Conservation (phyloP, 108 stramenopile genomes). For the Skeletonema grethae region DNA sequence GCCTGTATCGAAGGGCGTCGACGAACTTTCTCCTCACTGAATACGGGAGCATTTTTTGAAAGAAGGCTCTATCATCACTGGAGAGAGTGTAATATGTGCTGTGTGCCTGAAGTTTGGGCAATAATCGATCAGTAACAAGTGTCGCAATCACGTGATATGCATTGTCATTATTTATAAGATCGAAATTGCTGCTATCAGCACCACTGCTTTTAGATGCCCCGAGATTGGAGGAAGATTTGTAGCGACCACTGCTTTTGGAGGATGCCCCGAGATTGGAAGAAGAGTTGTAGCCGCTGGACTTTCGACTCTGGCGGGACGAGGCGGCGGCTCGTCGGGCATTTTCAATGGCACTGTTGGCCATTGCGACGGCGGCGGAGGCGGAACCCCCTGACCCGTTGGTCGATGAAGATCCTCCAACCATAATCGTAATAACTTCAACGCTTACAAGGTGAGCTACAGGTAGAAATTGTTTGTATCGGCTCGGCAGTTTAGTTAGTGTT, state of each 20-base stretch:
- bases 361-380: conserved; percentile 47
- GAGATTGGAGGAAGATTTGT: not conserved
- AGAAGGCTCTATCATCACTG: conserved; percentile 50
- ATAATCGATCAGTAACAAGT: conserved; percentile 58
- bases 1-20: conserved; percentile 63
- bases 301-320: conserved; percentile 20
- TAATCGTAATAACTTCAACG: not conserved
- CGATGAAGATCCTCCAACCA: not conserved
- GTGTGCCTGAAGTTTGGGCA: conserved; percentile 37
- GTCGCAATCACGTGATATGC: conserved; percentile 75
- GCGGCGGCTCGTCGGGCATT: conserved; percentile 50
- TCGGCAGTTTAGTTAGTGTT: too few species aligned
- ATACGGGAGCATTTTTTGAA: conserved; percentile 62
- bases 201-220: not conserved
- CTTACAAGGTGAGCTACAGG: too few species aligned
- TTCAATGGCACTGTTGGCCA: conserved; percentile 50
- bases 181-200: conserved; percentile 26
- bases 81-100: conserved; percentile 37
- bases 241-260: not conserved
- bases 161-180: conserved; percentile 71
- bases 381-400: conserved; percentile 12
- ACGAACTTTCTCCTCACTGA: conserved; percentile 59
- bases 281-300: not conserved
- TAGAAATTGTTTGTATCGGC: too few species aligned
- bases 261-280: not conserved